Percentiles rank a stretch among this genome's conserved stretches.
These are phyloP conservation scores for Saccharum hybrid DNA, from an alignment of 202 grass and related monocot species.

Conservation along the genomic window DNA sequence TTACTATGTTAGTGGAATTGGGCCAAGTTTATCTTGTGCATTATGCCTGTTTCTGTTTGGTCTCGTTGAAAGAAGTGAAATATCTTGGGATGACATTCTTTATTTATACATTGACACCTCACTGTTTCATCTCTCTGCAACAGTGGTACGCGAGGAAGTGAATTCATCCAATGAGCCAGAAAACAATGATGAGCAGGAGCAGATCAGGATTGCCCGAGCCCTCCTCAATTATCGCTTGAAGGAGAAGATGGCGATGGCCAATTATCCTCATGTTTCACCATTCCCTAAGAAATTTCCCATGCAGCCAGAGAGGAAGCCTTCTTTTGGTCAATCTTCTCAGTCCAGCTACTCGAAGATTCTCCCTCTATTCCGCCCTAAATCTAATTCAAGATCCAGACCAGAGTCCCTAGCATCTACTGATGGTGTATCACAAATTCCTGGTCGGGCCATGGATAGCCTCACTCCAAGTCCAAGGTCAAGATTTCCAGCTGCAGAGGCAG, in stretches of 20 bases:
- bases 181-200: conserved; percentile 93
- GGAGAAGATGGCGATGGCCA: conserved; percentile 91
- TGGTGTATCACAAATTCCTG: conserved; percentile 43
- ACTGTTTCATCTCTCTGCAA: conserved; percentile 39
- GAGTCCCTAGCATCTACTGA: conserved; percentile 54
- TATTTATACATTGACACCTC: conserved; percentile 31
- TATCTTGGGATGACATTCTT: conserved; percentile 23
- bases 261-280: conserved; percentile 76
- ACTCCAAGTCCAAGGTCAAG: conserved; percentile 58
- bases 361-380: conserved; percentile 81
- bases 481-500: conserved; percentile 72
- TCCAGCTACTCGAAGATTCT: conserved; percentile 90
- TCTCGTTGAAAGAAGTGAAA: background rate
- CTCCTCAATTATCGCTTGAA: conserved; percentile 86
- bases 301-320: conserved; percentile 64
- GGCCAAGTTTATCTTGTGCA: background rate
- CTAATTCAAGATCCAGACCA: conserved; percentile 60
- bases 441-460: conserved; percentile 37
- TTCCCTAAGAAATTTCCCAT: conserved; percentile 95
- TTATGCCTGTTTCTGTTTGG: conserved; percentile 13
- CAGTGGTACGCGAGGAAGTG: conserved; percentile 75
- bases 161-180: conserved; percentile 76
- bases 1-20: conserved; percentile 10
- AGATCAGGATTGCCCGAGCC: conserved; percentile 90
- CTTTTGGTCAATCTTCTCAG: conserved; percentile 60